Evolutionary conservation across 106 monocot genomes (phyloP).

Genomic region (Alisma plantagoaquatica): DNA sequence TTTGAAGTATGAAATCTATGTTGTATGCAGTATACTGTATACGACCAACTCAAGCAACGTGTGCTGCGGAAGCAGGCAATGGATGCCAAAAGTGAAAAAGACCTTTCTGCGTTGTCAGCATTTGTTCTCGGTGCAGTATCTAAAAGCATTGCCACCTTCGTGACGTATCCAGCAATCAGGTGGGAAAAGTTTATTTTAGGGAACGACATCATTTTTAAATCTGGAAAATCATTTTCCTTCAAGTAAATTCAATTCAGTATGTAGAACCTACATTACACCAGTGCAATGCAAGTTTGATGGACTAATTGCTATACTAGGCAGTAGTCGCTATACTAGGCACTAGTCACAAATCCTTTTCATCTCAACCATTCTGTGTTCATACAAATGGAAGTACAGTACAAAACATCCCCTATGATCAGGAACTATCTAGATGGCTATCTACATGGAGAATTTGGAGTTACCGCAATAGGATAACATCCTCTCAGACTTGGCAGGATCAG

Average conservation of each 20-base stretch:
- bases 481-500: no score
- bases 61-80: neutral
- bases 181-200: conserved; percentile 1
- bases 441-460: no score
- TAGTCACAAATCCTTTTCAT: no score
- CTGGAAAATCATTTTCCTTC: neutral
- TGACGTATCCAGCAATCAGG: conserved; percentile 30
- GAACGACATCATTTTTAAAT: neutral
- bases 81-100: neutral
- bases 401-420: no score
- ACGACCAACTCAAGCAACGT: conserved; percentile 26
- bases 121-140: conserved; percentile 24
- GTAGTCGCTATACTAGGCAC: no score
- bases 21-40: conserved; percentile 24
- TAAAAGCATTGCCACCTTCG: conserved; percentile 21
- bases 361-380: no score
- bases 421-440: no score
- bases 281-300: no score
- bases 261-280: neutral
- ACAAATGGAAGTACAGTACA: no score
- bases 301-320: no score
- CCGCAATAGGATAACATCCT: no score
- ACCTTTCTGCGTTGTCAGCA: conserved; percentile 22
- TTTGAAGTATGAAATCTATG: no score
- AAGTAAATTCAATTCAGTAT: neutral